Base-by-base conservation (phyloP, 2,329 filamentous ascomycete species). In the Aspergillus niger region DNA sequence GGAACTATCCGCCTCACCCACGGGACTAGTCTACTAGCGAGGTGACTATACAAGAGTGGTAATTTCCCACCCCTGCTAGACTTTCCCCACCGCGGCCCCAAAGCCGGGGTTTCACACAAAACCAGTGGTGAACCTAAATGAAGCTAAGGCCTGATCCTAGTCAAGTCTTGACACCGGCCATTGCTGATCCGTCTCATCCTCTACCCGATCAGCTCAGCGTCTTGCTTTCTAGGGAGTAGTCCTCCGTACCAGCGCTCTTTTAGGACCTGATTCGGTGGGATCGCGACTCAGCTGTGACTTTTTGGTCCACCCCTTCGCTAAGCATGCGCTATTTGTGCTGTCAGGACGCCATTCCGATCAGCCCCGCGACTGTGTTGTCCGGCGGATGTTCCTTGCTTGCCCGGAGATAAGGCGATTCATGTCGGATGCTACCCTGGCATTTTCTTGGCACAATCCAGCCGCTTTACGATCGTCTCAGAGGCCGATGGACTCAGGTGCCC, bases 21-120 rank as follows among this genome's bases (percentile, higher is more conserved):
- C 11, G 11, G 11, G 32, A 15, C 32, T 36, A 36, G 32, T 36
- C 11, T 13, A 44, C 41, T 44, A 24, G 41, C 41, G 2, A 44
- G 8, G 41, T 44, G 41, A 44, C 7, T 44, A 5, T 4, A 11
- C 41, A 44, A 15, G 10, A 24, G 41, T 44, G 17, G 8, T 50
- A 28, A 50, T 50, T 50, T 50, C 47, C 15, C 26, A 50, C 47
- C 47, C 47, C n/a, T 50, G 47, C 47, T 50, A n/a, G 47, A 20
- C 26, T n/a, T 28, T 22, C 47, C 26, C 47, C 47, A 30, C 47
- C 5, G 17, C 26, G 26, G 24, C 15, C 24, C 26, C 26, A 15
- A 28, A 30, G 24, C 47, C 47, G 47, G 47, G 47, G 47, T 3
- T 20, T 24, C 2, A 7, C 3, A 26, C 26, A 8, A 28, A 17